A percentile compares a stretch with the other conserved stretches of the same genome.
These are phyloP conservation scores for Aspergillus sp. DNA, from an alignment of 2,329 filamentous ascomycete genomes.

Conservation along the genomic window DNA sequence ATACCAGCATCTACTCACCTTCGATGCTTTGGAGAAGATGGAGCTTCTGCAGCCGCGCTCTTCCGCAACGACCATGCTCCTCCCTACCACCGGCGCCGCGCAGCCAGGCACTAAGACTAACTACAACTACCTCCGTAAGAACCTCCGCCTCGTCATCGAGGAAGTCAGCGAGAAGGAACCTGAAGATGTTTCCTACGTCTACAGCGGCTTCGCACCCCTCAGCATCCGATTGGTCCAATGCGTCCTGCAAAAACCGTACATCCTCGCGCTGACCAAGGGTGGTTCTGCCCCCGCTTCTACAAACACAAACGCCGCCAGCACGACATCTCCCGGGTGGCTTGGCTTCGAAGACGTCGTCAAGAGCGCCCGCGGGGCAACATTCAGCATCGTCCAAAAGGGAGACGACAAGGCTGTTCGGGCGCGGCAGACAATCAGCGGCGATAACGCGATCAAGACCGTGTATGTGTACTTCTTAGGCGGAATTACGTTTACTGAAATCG, in stretches of 20 bases:
- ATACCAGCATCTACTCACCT: conserved; percentile 86
- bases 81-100: conserved; percentile 65
- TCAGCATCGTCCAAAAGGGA: conserved; percentile 86
- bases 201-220: conserved; percentile 91
- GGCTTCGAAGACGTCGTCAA: conserved; percentile 91
- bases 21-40: conserved; percentile 81
- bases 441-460: conserved; percentile 69
- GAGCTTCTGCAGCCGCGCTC: conserved; percentile 73
- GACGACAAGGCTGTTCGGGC: conserved; percentile 90
- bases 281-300: conserved; percentile 44
- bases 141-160: conserved; percentile 82
- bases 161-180: conserved; percentile 94
- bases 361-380: conserved; percentile 78
- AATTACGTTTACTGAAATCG: conserved; percentile 92
- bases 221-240: conserved; percentile 88
- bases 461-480: conserved; percentile 98
- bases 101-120: conserved; percentile 71
- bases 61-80: conserved; percentile 71
- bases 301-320: conserved; percentile 41
- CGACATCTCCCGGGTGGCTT: conserved; percentile 73
- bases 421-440: conserved; percentile 71
- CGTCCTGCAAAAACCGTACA: conserved; percentile 80
- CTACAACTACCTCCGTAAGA: conserved; percentile 80
- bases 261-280: conserved; percentile 64
- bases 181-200: conserved; percentile 94